phyloP scores from a whole-genome alignment of 2,329 filamentous ascomycete genomes.

The Fusarium duplospermum region DNA sequence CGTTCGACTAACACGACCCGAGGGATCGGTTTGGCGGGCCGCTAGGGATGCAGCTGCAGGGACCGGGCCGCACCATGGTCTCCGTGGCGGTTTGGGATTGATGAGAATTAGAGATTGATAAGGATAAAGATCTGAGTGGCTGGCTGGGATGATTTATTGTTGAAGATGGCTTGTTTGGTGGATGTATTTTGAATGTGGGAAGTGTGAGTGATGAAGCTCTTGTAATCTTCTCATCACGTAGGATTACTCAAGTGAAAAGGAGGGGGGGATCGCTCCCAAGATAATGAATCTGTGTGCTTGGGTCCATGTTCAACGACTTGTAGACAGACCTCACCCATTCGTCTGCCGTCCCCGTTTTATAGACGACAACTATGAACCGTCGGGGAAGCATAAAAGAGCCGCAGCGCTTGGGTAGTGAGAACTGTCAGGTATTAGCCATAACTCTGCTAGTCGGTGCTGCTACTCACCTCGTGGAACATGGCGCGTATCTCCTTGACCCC shows the following conservation, averaged over 20 bases:
- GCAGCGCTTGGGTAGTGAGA: background rate
- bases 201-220: background rate
- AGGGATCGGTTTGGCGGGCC: conserved; percentile 1
- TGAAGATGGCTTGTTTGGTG: background rate
- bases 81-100: conserved; percentile 10
- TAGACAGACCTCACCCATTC: background rate
- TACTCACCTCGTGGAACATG: background rate
- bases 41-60: conserved; percentile 13
- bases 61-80: conserved; percentile 4
- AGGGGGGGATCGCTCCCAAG: background rate
- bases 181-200: background rate
- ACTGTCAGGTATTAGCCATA: background rate
- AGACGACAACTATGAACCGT: background rate
- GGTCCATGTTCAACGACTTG: background rate
- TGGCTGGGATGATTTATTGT: background rate
- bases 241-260: background rate
- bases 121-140: background rate
- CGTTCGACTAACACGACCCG: background rate
- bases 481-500: background rate
- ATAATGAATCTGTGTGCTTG: background rate
- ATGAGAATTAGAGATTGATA: background rate
- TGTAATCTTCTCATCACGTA: background rate
- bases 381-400: background rate
- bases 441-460: background rate
- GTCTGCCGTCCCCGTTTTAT: background rate